A percentile compares a stretch with the other conserved stretches of the same genome.
Conservation (phyloP, 257 asterid species). For the Marsdenia floribunda region DNA sequence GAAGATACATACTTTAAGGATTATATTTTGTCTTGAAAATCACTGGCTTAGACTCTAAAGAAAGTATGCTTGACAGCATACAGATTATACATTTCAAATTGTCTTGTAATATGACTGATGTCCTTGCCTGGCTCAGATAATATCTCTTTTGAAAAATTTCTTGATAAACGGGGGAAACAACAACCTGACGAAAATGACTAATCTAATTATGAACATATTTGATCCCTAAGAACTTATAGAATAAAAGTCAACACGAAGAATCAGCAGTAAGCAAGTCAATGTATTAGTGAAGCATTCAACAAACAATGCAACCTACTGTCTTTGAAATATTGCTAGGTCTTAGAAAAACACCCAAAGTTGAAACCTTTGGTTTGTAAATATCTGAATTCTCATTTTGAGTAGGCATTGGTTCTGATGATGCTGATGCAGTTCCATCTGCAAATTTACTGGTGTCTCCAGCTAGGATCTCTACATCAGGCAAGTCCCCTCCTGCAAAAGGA, state of each 20-base stretch:
- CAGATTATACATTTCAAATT: background rate
- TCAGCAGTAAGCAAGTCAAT: no score
- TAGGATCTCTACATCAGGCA: slow-evolving; percentile 77
- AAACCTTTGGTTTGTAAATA: slow-evolving; percentile 82
- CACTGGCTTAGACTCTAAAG: background rate
- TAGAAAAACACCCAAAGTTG: slow-evolving; percentile 97
- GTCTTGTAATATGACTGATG: background rate
- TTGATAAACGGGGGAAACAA: background rate
- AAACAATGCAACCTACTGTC: slow-evolving; percentile 43
- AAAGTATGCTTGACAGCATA: background rate
- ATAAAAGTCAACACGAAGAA: background rate
- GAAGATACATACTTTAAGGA: background rate
- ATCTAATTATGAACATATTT: background rate
- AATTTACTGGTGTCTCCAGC: slow-evolving; percentile 72
- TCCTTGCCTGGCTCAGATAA: background rate
- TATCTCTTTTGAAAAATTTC: background rate
- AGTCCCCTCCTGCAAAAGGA: slow-evolving; percentile 50
- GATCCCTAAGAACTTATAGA: background rate
- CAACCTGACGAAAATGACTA: background rate
- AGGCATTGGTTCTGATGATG: slow-evolving; percentile 19
- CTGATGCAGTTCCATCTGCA: slow-evolving; percentile 26
- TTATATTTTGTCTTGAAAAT: background rate
- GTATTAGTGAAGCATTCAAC: background rate
- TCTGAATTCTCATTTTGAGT: slow-evolving; percentile 37
- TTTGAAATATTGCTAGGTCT: slow-evolving; percentile 81